Conservation (phyloP, 192 early-diverging fungal genomes). For the Coemansia sp. region DNA sequence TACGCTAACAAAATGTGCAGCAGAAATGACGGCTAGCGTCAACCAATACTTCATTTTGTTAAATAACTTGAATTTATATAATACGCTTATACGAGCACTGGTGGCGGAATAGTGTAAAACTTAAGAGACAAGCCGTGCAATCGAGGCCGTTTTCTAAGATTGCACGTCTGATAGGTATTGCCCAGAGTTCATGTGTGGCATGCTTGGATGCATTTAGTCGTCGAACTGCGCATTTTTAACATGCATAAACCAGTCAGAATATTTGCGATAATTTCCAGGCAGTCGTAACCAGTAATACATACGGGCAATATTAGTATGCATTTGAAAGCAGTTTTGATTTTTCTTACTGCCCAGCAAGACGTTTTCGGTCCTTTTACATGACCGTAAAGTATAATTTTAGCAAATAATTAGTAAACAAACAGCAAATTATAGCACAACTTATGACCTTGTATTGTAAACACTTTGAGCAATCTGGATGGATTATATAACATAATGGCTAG, state of each 20-base stretch:
- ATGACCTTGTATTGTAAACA: too few species aligned
- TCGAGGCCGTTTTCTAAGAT: neutral
- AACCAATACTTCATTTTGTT: conserved; percentile 3
- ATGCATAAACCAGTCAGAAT: neutral
- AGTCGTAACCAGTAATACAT: conserved; percentile 28
- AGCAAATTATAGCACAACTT: too few species aligned
- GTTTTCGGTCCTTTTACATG: too few species aligned
- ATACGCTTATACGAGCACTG: neutral
- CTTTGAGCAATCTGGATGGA: too few species aligned
- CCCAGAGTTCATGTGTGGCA: neutral
- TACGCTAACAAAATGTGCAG: neutral
- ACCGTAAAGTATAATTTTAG: too few species aligned
- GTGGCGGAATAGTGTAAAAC: neutral
- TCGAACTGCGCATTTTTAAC: neutral
- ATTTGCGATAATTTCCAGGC: conserved; percentile 17
- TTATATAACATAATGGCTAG: too few species aligned
- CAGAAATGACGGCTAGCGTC: neutral
- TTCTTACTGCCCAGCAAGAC: too few species aligned
- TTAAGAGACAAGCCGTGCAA: neutral
- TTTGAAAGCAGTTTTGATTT: neutral
- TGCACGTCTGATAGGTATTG: neutral
- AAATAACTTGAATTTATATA: neutral
- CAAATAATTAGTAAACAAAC: too few species aligned
- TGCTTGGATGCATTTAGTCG: neutral
- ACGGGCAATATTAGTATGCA: conserved; percentile 6